Evolutionary conservation across 2,329 filamentous ascomycete species (phyloP), one percentile per base, ranked within the genome.

Genomic region (Penicillium nordicum): DNA sequence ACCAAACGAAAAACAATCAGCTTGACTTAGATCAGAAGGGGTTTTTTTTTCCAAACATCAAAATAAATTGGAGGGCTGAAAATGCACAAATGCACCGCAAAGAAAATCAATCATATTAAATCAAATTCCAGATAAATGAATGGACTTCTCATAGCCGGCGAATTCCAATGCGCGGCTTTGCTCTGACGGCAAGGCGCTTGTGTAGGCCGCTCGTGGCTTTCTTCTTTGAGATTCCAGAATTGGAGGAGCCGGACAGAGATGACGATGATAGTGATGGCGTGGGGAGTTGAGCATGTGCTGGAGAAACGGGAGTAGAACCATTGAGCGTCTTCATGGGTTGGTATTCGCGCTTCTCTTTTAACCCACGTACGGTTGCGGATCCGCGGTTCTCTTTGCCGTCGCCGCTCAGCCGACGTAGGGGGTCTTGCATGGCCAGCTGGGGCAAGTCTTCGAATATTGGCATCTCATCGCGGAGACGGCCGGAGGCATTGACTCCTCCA

Each of bases 151-250:
- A 75, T 36, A 75, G 60, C 44, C 73, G 65, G 36, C 72, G 70
- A 29, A 75, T 62, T 0, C 73, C 73, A 46, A 71, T 67, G 14
- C 73, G 67, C 1, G 73, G 67, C 55, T 74, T 75, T 7, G 61
- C 32, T 48, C 72, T 73, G 25, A 60, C 59, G 3, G 55, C 55
- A 6, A 57, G 56, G 2, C 66, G 64, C 44, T 68, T 74, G 49
- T 69, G 65, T 2, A 49, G 41, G 6, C 62, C 58, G 4, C 55
- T 40, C 10, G 53, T 45, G 8, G 58, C 48, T 54, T 67, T 71
- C 44, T 68, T 56, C 41, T 52, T 56, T 0, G 59, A 46, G 32
- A 60, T 27, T 49, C 61, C 67, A 6, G 63, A 62, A 11, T 55
- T 47, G 1, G 63, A 60, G 8, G 61, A 48, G 4, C 48, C 48